phyloP scores from a whole-genome alignment of 202 grass and related monocot genomes.

The Saccharum hybrid region DNA sequence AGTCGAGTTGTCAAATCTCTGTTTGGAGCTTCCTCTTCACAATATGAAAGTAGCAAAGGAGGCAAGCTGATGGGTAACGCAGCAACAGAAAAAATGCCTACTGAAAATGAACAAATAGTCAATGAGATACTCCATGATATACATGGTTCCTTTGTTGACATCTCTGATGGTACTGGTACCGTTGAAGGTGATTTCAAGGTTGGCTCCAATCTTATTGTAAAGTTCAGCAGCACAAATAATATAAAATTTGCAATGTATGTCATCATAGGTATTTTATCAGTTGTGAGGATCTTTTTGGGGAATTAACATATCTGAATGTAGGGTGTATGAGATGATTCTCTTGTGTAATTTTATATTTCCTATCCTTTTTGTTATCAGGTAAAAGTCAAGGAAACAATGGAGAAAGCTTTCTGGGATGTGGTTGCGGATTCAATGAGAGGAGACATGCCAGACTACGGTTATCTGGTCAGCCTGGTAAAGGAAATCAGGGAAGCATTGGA shows the following conservation, averaged over 20 bases:
- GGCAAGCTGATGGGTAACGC: not conserved
- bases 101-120: constrained; percentile 91
- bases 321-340: constrained; percentile 13
- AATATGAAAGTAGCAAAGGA: constrained; percentile 30
- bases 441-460: constrained; percentile 77
- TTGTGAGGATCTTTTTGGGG: constrained; percentile 6
- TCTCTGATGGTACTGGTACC: constrained; percentile 46
- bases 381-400: constrained; percentile 84
- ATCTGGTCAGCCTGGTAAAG: constrained; percentile 82
- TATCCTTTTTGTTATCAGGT: constrained; percentile 40
- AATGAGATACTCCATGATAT: constrained; percentile 89
- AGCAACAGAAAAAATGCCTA: constrained; percentile 51
- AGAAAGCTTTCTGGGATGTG: constrained; percentile 94
- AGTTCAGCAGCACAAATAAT: constrained; percentile 20
- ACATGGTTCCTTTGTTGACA: constrained; percentile 55
- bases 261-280: constrained; percentile 3
- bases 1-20: constrained; percentile 54
- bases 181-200: constrained; percentile 73
- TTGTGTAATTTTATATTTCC: constrained; percentile 3
- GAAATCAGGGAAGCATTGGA: constrained; percentile 80
- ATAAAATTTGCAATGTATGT: constrained; percentile 24
- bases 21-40: constrained; percentile 43
- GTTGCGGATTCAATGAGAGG: constrained; percentile 69
- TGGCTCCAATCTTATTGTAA: constrained; percentile 23
- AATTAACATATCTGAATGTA: constrained; percentile 17